Conservation (phyloP, 345 rosid genomes). For the Camelina hispida region DNA sequence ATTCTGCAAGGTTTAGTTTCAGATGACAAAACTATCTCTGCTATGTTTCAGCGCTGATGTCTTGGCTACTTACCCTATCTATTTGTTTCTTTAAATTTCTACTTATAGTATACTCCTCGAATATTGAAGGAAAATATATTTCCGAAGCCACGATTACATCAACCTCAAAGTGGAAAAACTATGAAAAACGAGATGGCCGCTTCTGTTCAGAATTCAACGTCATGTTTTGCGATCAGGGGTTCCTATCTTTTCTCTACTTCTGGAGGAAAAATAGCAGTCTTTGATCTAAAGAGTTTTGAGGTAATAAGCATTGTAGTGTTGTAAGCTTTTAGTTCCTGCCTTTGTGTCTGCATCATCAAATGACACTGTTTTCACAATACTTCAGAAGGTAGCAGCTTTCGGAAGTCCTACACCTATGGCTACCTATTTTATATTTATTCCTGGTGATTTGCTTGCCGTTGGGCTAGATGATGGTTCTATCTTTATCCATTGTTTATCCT, state of each 20-base stretch:
- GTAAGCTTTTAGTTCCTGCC: slow-evolving; percentile 9
- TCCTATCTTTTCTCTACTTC: slow-evolving; percentile 49
- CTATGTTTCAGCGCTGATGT: slow-evolving; percentile 15
- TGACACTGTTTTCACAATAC: slow-evolving; percentile 29
- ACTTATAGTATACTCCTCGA: slow-evolving; percentile 18
- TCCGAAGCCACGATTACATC: slow-evolving; percentile 40
- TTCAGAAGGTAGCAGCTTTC: slow-evolving; percentile 44
- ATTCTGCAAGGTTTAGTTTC: slow-evolving; percentile 39
- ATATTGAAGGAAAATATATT: slow-evolving; percentile 39
- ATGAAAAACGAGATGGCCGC: slow-evolving; percentile 46
- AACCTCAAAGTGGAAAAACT: slow-evolving; percentile 43
- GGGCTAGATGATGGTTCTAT: slow-evolving; percentile 50
- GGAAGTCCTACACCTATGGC: slow-evolving; percentile 45
- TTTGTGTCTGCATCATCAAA: slow-evolving; percentile 11
- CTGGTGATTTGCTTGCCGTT: slow-evolving; percentile 43
- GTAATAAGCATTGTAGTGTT: slow-evolving; percentile 32
- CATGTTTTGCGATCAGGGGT: slow-evolving; percentile 48
- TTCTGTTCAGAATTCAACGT: slow-evolving; percentile 18
- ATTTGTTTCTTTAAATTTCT: slow-evolving; percentile 20
- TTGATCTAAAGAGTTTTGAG: slow-evolving; percentile 45
- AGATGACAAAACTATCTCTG: neutral
- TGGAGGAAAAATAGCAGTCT: slow-evolving; percentile 49
- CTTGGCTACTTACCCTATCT: slow-evolving; percentile 20
- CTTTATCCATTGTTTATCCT: slow-evolving; percentile 42
- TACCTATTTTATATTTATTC: slow-evolving; percentile 47